Base-by-base conservation (phyloP, 1,139 yeast species). In the Saccharomycopsis crataegensis region DNA sequence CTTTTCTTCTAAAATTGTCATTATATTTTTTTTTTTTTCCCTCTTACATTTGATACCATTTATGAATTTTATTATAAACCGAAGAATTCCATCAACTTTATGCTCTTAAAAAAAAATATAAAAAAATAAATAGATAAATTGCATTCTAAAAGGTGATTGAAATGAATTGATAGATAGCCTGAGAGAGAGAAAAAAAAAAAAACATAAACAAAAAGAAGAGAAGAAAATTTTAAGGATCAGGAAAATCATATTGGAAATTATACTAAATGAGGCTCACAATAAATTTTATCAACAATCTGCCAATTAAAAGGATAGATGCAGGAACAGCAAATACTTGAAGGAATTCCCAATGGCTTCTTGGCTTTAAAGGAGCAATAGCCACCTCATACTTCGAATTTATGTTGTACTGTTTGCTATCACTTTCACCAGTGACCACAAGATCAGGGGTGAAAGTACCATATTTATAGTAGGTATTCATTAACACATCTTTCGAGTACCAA, bases 401-500 rank as follows among this genome's bases (percentile, higher is more conserved):
- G 32, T 32, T 8, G 33, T 38, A 12, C 16, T 31, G 34, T 45
- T 22, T 43, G 9, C 14, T 12, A 34, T 8, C 22, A n/a, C 16
- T 14, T 8, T 8, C 9, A 40, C 43, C 22, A 16, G 28, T 34
- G 31, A 14, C 57, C n/a, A 40, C 4, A 40, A 40, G n/a, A 2
- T 46, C 31, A 2, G 2, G 61, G 2, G 65, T 68, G 60, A 87
- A 84, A 2, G 70, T 64, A 3, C 96, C 96, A 3, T 73, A 70
- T 36, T 70, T 65, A 62, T 80, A 83, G 63, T 79, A 87, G 40
- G 68, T 65, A 12, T 77, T 80, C 80, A 93, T 73, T 55, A 84
- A 66, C 48, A 67, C 68, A 67, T 93, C 98, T 67, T 93, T 93
- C 59, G 81, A 84, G 46, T 72, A 66, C 98, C 98, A 93, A n/a